Conservation (phyloP, 345 rosid species). For the Aegle marmelos region DNA sequence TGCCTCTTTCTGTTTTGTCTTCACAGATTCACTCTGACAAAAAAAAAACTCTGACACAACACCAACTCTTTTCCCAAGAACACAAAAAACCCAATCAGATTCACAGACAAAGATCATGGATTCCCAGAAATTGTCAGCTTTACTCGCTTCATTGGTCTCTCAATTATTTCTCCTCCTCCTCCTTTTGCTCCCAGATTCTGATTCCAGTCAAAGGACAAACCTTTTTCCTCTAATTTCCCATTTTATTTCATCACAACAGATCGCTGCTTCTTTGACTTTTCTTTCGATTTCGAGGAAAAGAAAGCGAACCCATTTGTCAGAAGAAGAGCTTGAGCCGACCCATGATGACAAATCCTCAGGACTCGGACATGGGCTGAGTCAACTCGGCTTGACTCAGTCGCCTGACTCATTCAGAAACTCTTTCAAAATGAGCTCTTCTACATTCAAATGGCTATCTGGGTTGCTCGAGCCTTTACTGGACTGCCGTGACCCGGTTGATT, state of each 20-base stretch:
- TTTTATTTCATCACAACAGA: constrained; percentile 40
- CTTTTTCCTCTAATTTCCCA: constrained; percentile 39
- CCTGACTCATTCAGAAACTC: constrained; percentile 43
- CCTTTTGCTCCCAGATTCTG: constrained; percentile 31
- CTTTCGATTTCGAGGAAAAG: constrained; percentile 44
- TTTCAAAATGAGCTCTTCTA: constrained; percentile 55
- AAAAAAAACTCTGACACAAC: constrained; percentile 27
- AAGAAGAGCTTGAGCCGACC: constrained; percentile 31
- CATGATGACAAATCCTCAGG: constrained; percentile 5
- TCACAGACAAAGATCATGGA: constrained; percentile 37
- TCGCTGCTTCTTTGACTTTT: constrained; percentile 38
- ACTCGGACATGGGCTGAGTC: constrained; percentile 17
- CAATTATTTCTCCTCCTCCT: constrained; percentile 39
- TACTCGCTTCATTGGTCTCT: constrained; percentile 44
- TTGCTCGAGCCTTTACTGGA: constrained; percentile 69
- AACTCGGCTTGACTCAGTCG: constrained; percentile 21
- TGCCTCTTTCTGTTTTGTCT: constrained; percentile 18
- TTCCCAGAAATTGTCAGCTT: constrained; percentile 49
- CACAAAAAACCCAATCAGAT: constrained; percentile 5
- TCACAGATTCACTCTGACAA: constrained; percentile 20
- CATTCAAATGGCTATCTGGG: constrained; percentile 65
- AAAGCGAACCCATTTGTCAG: constrained; percentile 41
- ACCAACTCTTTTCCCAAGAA: constrained; percentile 34
- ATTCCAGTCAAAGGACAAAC: constrained; percentile 10
- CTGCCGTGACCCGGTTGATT: constrained; percentile 66